Conservation (phyloP, 306 rosid species). For the Dalbergia cultrata region DNA sequence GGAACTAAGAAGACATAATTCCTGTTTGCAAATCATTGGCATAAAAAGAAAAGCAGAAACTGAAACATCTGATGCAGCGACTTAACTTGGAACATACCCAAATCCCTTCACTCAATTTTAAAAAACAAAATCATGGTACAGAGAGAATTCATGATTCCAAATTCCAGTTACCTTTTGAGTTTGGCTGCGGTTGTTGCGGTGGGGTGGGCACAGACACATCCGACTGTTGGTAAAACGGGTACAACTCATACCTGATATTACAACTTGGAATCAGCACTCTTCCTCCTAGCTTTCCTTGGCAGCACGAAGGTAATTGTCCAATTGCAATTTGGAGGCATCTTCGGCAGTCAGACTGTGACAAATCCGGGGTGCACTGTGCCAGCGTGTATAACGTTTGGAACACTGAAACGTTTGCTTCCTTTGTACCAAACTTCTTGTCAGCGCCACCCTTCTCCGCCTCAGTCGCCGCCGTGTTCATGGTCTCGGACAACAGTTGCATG, state of each 20-base stretch:
- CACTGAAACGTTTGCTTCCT: constrained; percentile 17
- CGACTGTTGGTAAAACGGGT: constrained; percentile 25
- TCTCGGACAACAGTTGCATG: constrained; percentile 25
- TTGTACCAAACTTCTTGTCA: constrained; percentile 47
- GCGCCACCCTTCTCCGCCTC: constrained; percentile 28
- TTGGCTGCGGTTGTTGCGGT: background rate
- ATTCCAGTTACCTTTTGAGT: background rate
- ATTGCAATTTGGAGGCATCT: constrained; percentile 29
- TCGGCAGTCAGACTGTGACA: constrained; percentile 26
- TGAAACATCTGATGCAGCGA: background rate
- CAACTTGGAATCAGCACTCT: constrained; percentile 44
- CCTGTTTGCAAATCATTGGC: background rate
- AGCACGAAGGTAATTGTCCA: background rate
- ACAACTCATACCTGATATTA: background rate
- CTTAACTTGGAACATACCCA: background rate
- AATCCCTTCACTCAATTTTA: background rate
- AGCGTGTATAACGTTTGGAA: constrained; percentile 44
- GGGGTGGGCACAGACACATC: background rate
- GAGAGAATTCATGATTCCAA: background rate
- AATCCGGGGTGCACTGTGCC: constrained; percentile 53
- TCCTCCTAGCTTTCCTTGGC: constrained; percentile 6
- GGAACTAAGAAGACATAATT: background rate
- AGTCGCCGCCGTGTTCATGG: background rate
- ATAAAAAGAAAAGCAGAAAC: no score
- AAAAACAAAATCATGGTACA: background rate